These are phyloP conservation scores for Saccharomycopsis hybrid DNA, from an alignment of 1,139 yeast genomes.

Conservation along the genomic window DNA sequence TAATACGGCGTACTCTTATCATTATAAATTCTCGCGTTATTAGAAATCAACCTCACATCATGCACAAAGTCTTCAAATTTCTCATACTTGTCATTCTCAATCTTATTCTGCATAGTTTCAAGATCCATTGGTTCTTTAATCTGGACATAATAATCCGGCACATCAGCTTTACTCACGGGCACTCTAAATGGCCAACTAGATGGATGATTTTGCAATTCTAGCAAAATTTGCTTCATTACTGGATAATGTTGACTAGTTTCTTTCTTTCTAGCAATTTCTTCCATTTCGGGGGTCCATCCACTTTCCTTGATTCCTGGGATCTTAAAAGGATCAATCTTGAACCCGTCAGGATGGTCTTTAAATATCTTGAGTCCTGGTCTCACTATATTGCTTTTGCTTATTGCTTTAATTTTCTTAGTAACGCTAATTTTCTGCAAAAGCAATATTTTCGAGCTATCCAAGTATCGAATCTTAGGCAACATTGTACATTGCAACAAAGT, in stretches of 20 bases:
- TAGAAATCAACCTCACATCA: constrained; percentile 80
- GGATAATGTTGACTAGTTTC: constrained; percentile 93
- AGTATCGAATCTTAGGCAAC: constrained; percentile 81
- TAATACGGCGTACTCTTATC: constrained; percentile 86
- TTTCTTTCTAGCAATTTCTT: constrained; percentile 89
- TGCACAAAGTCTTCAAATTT: constrained; percentile 86
- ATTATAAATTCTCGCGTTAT: constrained; percentile 85
- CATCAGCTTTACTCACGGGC: constrained; percentile 91
- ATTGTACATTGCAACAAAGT: constrained; percentile 96
- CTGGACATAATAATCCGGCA: constrained; percentile 92
- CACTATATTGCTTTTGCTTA: constrained; percentile 74
- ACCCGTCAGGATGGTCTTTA: constrained; percentile 39
- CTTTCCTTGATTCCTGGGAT: constrained; percentile 88
- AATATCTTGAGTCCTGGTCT: constrained; percentile 78
- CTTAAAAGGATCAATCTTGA: constrained; percentile 55
- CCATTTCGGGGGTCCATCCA: constrained; percentile 99
- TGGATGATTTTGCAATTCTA: constrained; percentile 89
- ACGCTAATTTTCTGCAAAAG: constrained; percentile 88
- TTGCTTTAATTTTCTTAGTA: constrained; percentile 70
- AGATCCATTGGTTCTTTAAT: constrained; percentile 99
- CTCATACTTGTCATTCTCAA: constrained; percentile 88
- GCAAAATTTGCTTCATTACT: constrained; percentile 79
- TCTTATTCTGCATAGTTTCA: constrained; percentile 88
- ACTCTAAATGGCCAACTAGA: constrained; percentile 98
- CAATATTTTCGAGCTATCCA: constrained; percentile 82